These are phyloP conservation scores for Talaromyces verruculosus DNA, from an alignment of 2,329 filamentous ascomycete species.

Conservation along the genomic window DNA sequence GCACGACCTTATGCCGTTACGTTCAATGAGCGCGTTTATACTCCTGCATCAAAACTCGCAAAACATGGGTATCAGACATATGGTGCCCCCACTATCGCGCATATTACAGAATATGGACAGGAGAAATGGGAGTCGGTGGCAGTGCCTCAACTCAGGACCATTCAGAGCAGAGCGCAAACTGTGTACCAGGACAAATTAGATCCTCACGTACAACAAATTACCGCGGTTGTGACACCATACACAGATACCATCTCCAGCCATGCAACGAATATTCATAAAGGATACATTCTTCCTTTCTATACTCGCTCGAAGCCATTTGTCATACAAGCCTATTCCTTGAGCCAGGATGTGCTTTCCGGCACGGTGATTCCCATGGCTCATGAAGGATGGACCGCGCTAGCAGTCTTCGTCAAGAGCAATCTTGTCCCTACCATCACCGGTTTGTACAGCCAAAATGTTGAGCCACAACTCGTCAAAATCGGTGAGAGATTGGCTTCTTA, in stretches of 20 bases:
- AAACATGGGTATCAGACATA: slow-evolving; percentile 64
- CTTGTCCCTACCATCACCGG: slow-evolving; percentile 79
- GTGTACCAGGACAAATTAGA: slow-evolving; percentile 71
- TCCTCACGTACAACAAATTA: slow-evolving; percentile 68
- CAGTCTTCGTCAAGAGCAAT: slow-evolving; percentile 69
- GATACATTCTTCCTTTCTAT: slow-evolving; percentile 74
- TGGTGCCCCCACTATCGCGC: slow-evolving; percentile 69
- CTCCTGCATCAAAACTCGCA: slow-evolving; percentile 66
- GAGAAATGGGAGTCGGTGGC: slow-evolving; percentile 77
- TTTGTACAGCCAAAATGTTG: slow-evolving; percentile 86
- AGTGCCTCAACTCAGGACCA: slow-evolving; percentile 69
- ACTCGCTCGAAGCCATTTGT: slow-evolving; percentile 72
- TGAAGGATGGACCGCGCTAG: slow-evolving; percentile 68
- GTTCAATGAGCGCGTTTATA: slow-evolving; percentile 62
- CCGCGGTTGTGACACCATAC: slow-evolving; percentile 66
- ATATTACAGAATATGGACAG: slow-evolving; percentile 64
- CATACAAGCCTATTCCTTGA: slow-evolving; percentile 64
- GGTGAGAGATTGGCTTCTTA: slow-evolving; percentile 76
- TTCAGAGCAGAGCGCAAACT: slow-evolving; percentile 59
- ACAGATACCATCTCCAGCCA: slow-evolving; percentile 65
- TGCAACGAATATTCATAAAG: slow-evolving; percentile 67
- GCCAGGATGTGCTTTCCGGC: slow-evolving; percentile 65
- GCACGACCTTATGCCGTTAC: slow-evolving; percentile 69
- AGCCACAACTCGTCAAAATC: slow-evolving; percentile 91
- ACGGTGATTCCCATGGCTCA: slow-evolving; percentile 71